Conservation (phyloP, 441 rosid species). For the Francoa sonchifolia region DNA sequence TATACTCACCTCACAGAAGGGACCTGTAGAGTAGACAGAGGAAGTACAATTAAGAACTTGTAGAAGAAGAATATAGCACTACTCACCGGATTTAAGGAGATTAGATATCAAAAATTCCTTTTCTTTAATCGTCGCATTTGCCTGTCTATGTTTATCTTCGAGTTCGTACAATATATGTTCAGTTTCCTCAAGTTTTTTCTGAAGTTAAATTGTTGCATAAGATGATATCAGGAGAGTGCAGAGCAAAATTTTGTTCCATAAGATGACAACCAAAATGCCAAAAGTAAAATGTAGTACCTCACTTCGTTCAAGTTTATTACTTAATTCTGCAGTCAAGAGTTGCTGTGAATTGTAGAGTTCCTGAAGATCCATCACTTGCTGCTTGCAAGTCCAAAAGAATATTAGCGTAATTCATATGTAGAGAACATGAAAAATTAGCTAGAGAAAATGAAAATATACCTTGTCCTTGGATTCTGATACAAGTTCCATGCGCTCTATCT, state of each 20-base stretch:
- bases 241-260: too few species aligned
- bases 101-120: constrained; percentile 76
- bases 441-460: too few species aligned
- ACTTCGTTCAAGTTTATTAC: constrained; percentile 15
- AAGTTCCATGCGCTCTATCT: constrained; percentile 86
- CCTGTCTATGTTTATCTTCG: constrained; percentile 85
- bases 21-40: too few species aligned
- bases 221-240: constrained; percentile 1
- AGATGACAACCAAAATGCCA: too few species aligned
- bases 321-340: constrained; percentile 13
- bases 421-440: not conserved
- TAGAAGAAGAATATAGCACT: not conserved
- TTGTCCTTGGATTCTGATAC: constrained; percentile 76
- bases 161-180: constrained; percentile 64
- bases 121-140: constrained; percentile 83
- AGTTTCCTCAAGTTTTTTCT: constrained; percentile 80
- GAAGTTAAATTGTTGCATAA: constrained; percentile 13
- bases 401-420: not conserved
- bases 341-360: constrained; percentile 18
- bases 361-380: constrained; percentile 18
- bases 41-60: not conserved
- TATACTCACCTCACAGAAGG: too few species aligned
- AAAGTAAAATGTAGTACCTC: constrained; percentile 19
- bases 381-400: constrained; percentile 8
- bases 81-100: constrained; percentile 86